Evolutionary conservation across 225 moss, liverwort and hornwort genomes (phyloP).

Genomic region (Lunularia cruciata): DNA sequence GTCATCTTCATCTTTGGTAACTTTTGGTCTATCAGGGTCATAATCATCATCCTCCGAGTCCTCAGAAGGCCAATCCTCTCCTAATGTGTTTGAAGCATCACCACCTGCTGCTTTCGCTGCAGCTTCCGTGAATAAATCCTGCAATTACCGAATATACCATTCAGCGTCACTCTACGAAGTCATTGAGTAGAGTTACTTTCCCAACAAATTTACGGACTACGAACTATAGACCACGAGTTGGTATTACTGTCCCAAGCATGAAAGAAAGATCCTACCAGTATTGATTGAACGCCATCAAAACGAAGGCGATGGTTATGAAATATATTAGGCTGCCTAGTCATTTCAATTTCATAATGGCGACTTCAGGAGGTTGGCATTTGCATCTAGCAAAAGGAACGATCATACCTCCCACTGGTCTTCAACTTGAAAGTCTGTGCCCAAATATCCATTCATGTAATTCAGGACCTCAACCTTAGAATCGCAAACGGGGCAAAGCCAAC

Average conservation of each 20-base stretch:
- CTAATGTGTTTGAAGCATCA: conserved; percentile 44
- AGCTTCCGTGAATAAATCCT: conserved; percentile 66
- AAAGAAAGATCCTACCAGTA: too few species aligned
- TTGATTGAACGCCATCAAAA: too few species aligned
- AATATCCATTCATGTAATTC: conserved; percentile 66
- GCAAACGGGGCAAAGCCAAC: conserved; percentile 95
- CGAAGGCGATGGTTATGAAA: background rate
- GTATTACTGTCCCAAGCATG: too few species aligned
- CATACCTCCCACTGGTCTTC: conserved; percentile 86
- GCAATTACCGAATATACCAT: background rate
- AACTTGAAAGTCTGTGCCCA: conserved; percentile 76
- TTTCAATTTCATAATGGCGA: background rate
- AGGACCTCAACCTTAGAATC: conserved; percentile 88
- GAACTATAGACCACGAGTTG: too few species aligned
- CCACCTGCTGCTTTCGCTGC: conserved; percentile 52
- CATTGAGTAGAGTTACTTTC: background rate
- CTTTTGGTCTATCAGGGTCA: conserved; percentile 66
- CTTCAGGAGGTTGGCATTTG: too few species aligned
- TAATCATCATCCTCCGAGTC: conserved; percentile 95
- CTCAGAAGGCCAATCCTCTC: conserved; percentile 81
- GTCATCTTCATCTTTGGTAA: conserved; percentile 45
- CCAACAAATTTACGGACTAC: background rate
- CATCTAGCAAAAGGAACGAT: background rate
- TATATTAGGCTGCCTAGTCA: background rate
- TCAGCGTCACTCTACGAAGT: too few species aligned